Conservation (phyloP, 768 basidiomycete species). For the Neoboletus subvelutipes region DNA sequence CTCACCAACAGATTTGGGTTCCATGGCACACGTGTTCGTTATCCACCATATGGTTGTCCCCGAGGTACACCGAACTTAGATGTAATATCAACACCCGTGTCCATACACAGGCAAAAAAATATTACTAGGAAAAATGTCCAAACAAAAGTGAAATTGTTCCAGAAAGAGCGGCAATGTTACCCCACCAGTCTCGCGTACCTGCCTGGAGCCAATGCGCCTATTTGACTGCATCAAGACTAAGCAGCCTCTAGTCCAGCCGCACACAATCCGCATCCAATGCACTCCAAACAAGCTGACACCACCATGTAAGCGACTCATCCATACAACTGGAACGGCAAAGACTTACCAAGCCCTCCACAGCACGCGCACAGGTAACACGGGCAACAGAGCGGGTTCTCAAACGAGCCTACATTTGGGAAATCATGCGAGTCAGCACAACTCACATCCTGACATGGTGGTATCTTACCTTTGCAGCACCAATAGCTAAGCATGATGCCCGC, state of each 20-base stretch:
- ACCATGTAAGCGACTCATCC: slow-evolving; percentile 2
- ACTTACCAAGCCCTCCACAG: slow-evolving; percentile 63
- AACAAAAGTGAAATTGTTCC: background rate
- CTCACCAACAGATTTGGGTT: background rate
- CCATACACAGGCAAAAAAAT: background rate
- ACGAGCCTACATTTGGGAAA: slow-evolving; percentile 39
- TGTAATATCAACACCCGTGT: background rate
- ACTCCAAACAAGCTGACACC: slow-evolving; percentile 58
- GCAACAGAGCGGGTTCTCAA: slow-evolving; percentile 64
- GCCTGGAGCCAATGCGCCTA: background rate
- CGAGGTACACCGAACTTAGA: background rate
- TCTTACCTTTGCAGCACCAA: slow-evolving; percentile 62
- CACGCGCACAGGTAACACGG: slow-evolving; percentile 74
- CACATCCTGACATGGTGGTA: background rate
- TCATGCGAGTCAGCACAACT: background rate
- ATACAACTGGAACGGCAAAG: background rate
- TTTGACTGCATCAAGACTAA: background rate
- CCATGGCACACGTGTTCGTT: background rate
- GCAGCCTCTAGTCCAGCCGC: slow-evolving; percentile 43
- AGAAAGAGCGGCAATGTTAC: background rate
- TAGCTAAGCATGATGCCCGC: slow-evolving; percentile 57
- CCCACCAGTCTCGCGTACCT: background rate
- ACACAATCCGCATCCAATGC: slow-evolving; percentile 67
- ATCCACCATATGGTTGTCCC: background rate
- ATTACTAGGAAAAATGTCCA: background rate